Evolutionary conservation across 2,329 filamentous ascomycete species (phyloP).

Genomic region (Cercospora nicotianae): DNA sequence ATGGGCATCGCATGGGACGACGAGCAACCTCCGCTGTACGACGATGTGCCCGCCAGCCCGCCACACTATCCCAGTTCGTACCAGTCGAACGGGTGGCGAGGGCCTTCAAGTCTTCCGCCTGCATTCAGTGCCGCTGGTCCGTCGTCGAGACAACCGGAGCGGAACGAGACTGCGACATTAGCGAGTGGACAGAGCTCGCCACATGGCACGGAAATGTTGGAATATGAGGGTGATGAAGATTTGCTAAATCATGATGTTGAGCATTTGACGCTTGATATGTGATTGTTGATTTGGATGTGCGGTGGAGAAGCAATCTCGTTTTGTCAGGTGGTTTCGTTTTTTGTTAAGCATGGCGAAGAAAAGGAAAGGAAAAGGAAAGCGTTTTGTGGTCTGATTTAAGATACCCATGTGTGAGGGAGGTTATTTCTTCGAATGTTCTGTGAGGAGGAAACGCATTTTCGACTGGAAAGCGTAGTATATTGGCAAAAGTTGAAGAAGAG

Average conservation of each 20-base stretch:
- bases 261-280: conserved; percentile 35
- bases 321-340: neutral
- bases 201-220: conserved; percentile 40
- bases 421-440: neutral
- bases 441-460: neutral
- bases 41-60: conserved; percentile 85
- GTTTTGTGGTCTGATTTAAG: neutral
- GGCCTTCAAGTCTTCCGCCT: neutral
- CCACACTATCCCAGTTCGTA: conserved; percentile 54
- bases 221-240: conserved; percentile 49
- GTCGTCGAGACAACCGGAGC: neutral
- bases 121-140: neutral
- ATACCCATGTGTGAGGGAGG: conserved; percentile 7
- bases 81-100: neutral
- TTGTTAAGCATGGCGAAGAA: neutral
- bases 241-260: conserved; percentile 48
- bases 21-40: conserved; percentile 89
- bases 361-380: neutral
- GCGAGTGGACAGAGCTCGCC: conserved; percentile 15
- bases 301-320: neutral
- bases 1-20: conserved; percentile 96
- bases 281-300: neutral
- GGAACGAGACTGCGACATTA: neutral
- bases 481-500: neutral
- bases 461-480: neutral